phyloP scores from a whole-genome alignment of 2,329 filamentous ascomycete genomes.

The Phaeophleospora eucalypticola region DNA sequence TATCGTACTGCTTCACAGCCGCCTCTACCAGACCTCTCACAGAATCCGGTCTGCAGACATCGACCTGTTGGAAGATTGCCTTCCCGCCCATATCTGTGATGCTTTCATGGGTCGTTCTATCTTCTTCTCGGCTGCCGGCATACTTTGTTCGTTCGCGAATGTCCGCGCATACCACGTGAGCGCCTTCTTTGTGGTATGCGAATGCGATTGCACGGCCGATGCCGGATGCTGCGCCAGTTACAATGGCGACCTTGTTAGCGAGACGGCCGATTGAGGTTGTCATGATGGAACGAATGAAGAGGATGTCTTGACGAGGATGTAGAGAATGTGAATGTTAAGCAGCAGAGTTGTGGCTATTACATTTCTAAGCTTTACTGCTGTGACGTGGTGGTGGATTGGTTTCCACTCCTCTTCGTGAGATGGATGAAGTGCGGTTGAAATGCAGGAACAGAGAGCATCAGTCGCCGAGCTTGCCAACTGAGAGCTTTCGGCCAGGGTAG shows the following conservation, averaged over 20 bases:
- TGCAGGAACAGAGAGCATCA: background rate
- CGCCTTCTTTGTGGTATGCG: conserved; percentile 24
- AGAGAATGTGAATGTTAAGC: background rate
- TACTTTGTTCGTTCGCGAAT: conserved; percentile 20
- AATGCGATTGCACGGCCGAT: conserved; percentile 27
- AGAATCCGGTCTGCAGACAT: conserved; percentile 27
- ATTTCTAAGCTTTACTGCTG: background rate
- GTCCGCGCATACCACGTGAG: conserved; percentile 29
- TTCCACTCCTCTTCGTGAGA: background rate
- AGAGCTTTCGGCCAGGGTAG: background rate
- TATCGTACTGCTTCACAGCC: conserved; percentile 19
- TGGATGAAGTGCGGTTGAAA: background rate
- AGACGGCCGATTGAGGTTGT: conserved; percentile 16
- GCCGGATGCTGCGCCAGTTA: conserved; percentile 31
- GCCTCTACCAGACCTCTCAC: conserved; percentile 23
- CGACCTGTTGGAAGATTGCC: conserved; percentile 36
- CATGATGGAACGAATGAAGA: background rate
- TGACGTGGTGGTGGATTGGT: background rate
- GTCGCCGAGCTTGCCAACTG: background rate
- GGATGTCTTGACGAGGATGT: background rate
- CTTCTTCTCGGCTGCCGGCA: conserved; percentile 17
- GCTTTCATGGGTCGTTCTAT: conserved; percentile 32
- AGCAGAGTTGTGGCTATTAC: background rate
- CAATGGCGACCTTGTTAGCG: conserved; percentile 28
- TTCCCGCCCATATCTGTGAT: conserved; percentile 30